Evolutionary conservation across 2,329 filamentous ascomycete genomes (phyloP).

Genomic region (Apiospora marii): DNA sequence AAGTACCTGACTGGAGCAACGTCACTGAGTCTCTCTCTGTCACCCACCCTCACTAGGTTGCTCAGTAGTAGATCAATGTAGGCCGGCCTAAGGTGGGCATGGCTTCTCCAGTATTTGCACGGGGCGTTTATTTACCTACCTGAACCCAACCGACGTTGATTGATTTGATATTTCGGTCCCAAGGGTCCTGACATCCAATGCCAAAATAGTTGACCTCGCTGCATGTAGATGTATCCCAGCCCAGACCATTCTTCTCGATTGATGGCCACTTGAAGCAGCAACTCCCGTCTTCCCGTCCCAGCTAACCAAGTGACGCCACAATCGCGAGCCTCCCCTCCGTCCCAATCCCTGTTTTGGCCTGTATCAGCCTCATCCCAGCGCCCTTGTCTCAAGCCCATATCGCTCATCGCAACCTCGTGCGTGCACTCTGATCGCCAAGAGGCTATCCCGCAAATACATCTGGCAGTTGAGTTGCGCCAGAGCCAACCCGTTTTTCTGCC

Average conservation of each 20-base stretch:
- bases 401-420: not conserved
- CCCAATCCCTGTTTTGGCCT: conserved; percentile 10
- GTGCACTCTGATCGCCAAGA: not conserved
- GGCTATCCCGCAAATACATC: too few relatives aligned
- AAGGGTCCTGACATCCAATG: not conserved
- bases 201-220: not conserved
- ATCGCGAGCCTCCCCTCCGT: not conserved
- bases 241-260: not conserved
- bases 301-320: conserved; percentile 14
- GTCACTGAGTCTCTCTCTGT: too few relatives aligned
- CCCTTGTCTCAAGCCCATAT: not conserved
- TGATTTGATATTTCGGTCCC: not conserved
- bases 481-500: not conserved
- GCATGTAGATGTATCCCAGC: not conserved
- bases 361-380: conserved; percentile 8
- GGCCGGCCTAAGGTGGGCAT: conserved; percentile 18
- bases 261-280: not conserved
- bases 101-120: not conserved
- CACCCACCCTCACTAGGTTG: not conserved
- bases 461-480: not conserved
- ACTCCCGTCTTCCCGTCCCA: not conserved
- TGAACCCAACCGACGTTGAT: not conserved
- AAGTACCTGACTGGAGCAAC: not conserved
- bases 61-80: conserved; percentile 1
- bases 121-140: not conserved